Base-by-base conservation (phyloP, 83 land plant genomes). In the Diphasiastrum complanatum region DNA sequence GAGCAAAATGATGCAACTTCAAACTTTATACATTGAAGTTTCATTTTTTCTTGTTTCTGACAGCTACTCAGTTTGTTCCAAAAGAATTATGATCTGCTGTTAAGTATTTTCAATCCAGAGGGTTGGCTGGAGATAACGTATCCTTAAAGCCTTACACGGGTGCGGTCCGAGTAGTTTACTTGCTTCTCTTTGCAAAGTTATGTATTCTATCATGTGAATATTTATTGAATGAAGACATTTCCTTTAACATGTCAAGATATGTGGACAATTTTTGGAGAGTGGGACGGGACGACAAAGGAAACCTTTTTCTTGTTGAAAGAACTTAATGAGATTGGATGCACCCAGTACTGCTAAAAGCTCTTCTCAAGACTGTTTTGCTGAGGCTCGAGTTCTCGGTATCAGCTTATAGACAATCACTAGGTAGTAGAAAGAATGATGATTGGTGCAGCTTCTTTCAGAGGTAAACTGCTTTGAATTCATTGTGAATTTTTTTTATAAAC, bases 41-140 rank as follows among this genome's bases (percentile, higher is more conserved):
- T 51, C 18, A 45, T 2, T 45, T n/a, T 4, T 10, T 46, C 19
- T 26, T 59, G 10, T 51, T 26, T 25, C 28, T 45, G 60, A 14
- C 69, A 87, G 93, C 67, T 87, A 47, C 65, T 84, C 78, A 82
- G 75, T 30, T 35, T 91, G 59, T 91, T 91, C 61, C 41, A 65
- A 71, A 84, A 91, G 61, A 91, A 84, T 68, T 87, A 87, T 45
- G 90, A 91, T 41, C 46, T 84, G n/a, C 76, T 91, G 43, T 83
- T 91, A 26, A 75, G 73, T 54, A 84, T 91, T 47, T 91, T 91
- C 78, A 91, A 91, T 50, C 97, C 97, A 30, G 80, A 81, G 32
- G 97, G 97, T 33, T 91, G 97, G 97, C 87, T 91, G 5, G 97
- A 87, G 65, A 87, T 91, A 35, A 78, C 95, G 93, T 84, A 87